phyloP scores from a whole-genome alignment of 805 yeast genomes.

The Saturnispora dispora region DNA sequence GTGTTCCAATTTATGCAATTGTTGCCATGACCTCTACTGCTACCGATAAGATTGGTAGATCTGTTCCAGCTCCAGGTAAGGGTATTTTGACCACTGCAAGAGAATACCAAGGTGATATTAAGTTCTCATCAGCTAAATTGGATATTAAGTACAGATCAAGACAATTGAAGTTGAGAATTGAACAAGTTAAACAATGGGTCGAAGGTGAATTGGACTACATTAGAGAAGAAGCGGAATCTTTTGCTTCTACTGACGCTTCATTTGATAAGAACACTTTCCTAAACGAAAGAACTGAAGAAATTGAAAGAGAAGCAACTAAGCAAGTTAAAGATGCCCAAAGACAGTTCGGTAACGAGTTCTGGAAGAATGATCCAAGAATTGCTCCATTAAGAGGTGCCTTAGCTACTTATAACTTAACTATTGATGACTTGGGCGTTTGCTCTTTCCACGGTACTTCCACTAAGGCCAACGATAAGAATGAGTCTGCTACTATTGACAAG shows the following conservation, averaged over 20 bases:
- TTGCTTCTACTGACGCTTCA: slow-evolving; percentile 38
- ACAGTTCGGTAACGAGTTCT: slow-evolving; percentile 95
- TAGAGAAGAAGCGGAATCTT: slow-evolving; percentile 57
- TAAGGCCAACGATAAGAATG: slow-evolving; percentile 97
- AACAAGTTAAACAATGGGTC: slow-evolving; percentile 76
- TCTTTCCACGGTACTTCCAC: slow-evolving; percentile 99
- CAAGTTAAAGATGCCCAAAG: slow-evolving; percentile 84
- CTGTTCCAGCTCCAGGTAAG: slow-evolving; percentile 99
- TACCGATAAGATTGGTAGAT: slow-evolving; percentile 95
- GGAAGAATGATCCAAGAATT: slow-evolving; percentile 82
- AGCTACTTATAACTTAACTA: slow-evolving; percentile 84
- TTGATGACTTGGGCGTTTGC: slow-evolving; percentile 93
- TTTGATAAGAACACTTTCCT: slow-evolving; percentile 48
- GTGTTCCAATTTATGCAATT: slow-evolving; percentile 97
- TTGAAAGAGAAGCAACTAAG: slow-evolving; percentile 71
- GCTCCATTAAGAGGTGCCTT: slow-evolving; percentile 96
- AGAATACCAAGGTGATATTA: slow-evolving; percentile 76
- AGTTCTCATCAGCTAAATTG: slow-evolving; percentile 71
- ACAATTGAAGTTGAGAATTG: slow-evolving; percentile 72
- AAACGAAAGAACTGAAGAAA: slow-evolving; percentile 79
- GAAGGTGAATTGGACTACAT: slow-evolving; percentile 68
- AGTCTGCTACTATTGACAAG: slow-evolving; percentile 78
- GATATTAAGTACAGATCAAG: slow-evolving; percentile 89
- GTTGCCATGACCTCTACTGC: slow-evolving; percentile 95
- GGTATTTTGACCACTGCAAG: slow-evolving; percentile 98